Conservation (phyloP, 140 eudicot genomes). For the Erigeron philadelphicus region DNA sequence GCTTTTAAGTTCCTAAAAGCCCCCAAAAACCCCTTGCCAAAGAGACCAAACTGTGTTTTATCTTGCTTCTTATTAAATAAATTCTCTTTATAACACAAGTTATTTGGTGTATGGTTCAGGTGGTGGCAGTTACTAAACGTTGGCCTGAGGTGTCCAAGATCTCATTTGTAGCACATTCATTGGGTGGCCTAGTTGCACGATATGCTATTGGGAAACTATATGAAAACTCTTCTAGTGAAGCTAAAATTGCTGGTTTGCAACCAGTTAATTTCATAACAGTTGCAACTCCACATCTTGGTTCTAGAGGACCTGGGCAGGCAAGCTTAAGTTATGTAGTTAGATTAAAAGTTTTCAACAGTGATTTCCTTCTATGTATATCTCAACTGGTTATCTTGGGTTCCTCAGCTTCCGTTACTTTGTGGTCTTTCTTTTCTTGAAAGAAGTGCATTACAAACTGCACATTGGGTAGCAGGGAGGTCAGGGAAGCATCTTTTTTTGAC, state of each 20-base stretch:
- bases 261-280: conserved; percentile 83
- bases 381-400: conserved; percentile 2
- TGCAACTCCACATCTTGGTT: conserved; percentile 95
- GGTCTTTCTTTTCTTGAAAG: conserved; percentile 81
- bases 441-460: conserved; percentile 83
- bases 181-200: conserved; percentile 89
- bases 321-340: neutral
- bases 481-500: conserved; percentile 85
- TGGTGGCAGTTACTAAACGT: conserved; percentile 46
- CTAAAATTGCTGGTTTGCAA: conserved; percentile 64
- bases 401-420: conserved; percentile 80
- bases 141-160: conserved; percentile 71
- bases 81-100: neutral
- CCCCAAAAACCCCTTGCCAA: too few relatives aligned
- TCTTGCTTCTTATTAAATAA: neutral
- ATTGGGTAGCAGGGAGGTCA: conserved; percentile 84
- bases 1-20: too few relatives aligned
- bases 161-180: conserved; percentile 84
- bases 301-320: conserved; percentile 82
- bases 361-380: neutral
- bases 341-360: neutral
- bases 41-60: neutral
- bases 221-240: conserved; percentile 33
- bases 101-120: conserved; percentile 43
- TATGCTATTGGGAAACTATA: conserved; percentile 73